phyloP scores from a whole-genome alignment of 1,284 basidiomycete species.

The Somion occarium region DNA sequence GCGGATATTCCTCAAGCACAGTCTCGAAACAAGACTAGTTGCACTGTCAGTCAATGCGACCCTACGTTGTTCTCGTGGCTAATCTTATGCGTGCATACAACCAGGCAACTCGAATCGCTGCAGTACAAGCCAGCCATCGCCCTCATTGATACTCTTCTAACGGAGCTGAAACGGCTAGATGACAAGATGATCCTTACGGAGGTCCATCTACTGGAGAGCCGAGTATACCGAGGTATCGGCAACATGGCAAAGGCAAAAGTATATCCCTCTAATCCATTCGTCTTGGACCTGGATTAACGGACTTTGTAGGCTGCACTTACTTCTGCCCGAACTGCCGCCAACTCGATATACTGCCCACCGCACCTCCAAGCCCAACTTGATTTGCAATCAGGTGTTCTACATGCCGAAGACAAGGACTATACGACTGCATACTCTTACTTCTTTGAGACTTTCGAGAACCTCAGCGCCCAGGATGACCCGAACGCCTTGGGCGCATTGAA shows the following conservation, averaged over 20 bases:
- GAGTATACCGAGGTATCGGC: constrained; percentile 88
- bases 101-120: constrained; percentile 71
- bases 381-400: constrained; percentile 87
- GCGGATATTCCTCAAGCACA: constrained; percentile 94
- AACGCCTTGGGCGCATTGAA: constrained; percentile 83
- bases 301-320: constrained; percentile 80
- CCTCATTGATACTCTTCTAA: constrained; percentile 82
- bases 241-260: constrained; percentile 95
- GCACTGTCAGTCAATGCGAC: constrained; percentile 53
- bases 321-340: constrained; percentile 90
- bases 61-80: neutral
- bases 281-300: neutral
- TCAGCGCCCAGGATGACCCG: constrained; percentile 71
- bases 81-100: constrained; percentile 7
- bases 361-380: constrained; percentile 89
- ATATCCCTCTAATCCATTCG: neutral
- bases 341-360: constrained; percentile 97
- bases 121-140: constrained; percentile 79
- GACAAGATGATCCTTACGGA: constrained; percentile 99
- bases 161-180: constrained; percentile 89
- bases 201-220: constrained; percentile 90
- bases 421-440: constrained; percentile 98
- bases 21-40: constrained; percentile 87
- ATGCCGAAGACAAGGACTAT: constrained; percentile 98
- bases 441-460: constrained; percentile 91